These are phyloP conservation scores for Zasmidium angulare DNA, from an alignment of 2,329 filamentous ascomycete genomes.

Conservation along the genomic window DNA sequence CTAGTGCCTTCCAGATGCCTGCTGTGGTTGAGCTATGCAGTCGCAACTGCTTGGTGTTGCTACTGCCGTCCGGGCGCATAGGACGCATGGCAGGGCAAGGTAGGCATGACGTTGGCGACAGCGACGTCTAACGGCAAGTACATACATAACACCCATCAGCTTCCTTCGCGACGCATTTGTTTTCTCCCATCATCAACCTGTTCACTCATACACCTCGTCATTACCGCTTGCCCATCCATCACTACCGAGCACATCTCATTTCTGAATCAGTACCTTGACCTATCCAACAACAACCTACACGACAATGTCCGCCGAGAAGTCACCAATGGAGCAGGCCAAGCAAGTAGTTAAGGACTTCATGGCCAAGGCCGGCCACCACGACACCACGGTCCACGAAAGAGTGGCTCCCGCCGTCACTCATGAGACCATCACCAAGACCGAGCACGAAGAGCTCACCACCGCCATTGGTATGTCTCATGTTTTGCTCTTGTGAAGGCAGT, in stretches of 20 bases:
- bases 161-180: not conserved
- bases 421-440: conserved; percentile 35
- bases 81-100: not conserved
- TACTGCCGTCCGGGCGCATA: not conserved
- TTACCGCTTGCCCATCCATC: not conserved
- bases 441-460: conserved; percentile 50
- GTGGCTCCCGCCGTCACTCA: conserved; percentile 58
- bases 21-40: not conserved
- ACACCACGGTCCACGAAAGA: conserved; percentile 68
- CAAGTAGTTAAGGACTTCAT: conserved; percentile 62
- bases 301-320: conserved; percentile 13
- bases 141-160: not conserved
- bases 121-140: not conserved
- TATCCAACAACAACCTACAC: conserved; percentile 7
- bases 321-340: conserved; percentile 65
- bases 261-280: not conserved
- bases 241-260: not conserved
- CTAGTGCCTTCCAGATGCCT: conserved; percentile 1
- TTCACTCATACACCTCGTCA: not conserved
- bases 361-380: conserved; percentile 60
- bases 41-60: not conserved
- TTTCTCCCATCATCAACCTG: not conserved
- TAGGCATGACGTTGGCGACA: not conserved
- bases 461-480: conserved; percentile 1
- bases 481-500: not conserved